These are phyloP conservation scores for Delonix regia DNA, from an alignment of 306 rosid genomes.

Conservation along the genomic window DNA sequence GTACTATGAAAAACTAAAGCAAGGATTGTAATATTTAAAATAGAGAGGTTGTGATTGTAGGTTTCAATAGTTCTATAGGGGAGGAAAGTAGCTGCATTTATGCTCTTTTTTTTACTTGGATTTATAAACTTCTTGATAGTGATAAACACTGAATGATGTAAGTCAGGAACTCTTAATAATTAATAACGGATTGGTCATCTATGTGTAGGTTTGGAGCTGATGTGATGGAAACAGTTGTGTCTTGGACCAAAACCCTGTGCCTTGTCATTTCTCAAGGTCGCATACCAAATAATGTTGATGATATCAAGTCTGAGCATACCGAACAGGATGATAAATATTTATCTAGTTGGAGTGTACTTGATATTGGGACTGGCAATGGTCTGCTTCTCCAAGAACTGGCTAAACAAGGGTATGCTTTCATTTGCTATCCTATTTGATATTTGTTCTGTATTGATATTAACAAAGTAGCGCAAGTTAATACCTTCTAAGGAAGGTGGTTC, in stretches of 20 bases:
- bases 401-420: conserved; percentile 83
- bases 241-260: conserved; percentile 91
- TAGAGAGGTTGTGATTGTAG: background rate
- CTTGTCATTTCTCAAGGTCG: conserved; percentile 66
- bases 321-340: conserved; percentile 58
- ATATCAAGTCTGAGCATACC: conserved; percentile 55
- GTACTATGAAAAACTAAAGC: background rate
- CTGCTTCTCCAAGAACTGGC: conserved; percentile 93
- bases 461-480: background rate
- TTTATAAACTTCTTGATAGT: background rate
- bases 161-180: too few species aligned
- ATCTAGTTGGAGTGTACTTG: conserved; percentile 86
- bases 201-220: conserved; percentile 81
- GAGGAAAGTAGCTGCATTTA: conserved; percentile 11
- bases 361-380: conserved; percentile 98
- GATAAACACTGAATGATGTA: conserved; percentile 14
- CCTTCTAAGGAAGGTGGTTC: background rate
- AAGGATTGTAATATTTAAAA: background rate
- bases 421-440: conserved; percentile 28
- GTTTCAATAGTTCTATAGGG: background rate
- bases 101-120: background rate
- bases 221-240: conserved; percentile 87
- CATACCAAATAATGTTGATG: conserved; percentile 65
- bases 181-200: too few species aligned
- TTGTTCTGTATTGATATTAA: conserved; percentile 13